Evolutionary conservation across 768 basidiomycete species (phyloP).

Genomic region (Mycena rosella): DNA sequence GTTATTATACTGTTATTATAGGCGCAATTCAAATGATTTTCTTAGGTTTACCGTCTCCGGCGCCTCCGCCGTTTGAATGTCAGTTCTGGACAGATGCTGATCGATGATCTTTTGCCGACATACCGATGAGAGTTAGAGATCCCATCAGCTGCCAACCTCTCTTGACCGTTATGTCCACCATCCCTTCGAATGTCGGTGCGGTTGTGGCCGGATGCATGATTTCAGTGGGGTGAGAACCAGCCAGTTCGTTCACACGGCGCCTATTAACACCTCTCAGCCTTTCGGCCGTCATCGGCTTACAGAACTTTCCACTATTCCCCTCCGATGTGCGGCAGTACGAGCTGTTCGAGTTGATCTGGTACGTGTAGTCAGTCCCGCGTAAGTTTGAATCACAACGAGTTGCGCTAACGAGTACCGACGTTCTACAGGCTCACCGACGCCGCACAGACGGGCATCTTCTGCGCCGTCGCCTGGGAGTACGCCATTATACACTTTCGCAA

Average conservation of each 20-base stretch:
- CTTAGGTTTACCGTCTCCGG: too few relatives aligned
- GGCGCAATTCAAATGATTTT: too few relatives aligned
- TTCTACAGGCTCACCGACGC: constrained; percentile 52
- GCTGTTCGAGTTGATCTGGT: constrained; percentile 25
- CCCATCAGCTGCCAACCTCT: too few relatives aligned
- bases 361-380: too few relatives aligned
- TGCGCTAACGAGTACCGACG: too few relatives aligned
- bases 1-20: too few relatives aligned
- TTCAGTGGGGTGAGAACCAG: constrained; percentile 13
- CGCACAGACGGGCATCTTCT: constrained; percentile 53
- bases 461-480: constrained; percentile 55
- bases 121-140: too few relatives aligned
- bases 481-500: constrained; percentile 50
- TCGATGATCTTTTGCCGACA: too few relatives aligned
- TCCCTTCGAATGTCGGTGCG: constrained; percentile 12
- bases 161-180: too few relatives aligned
- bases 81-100: too few relatives aligned
- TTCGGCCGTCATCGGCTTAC: constrained; percentile 30
- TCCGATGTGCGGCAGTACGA: constrained; percentile 18
- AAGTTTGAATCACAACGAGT: too few relatives aligned
- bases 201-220: constrained; percentile 21
- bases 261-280: background rate
- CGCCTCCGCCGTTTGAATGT: too few relatives aligned
- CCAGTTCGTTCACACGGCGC: background rate
- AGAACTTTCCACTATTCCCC: constrained; percentile 32